Conservation (phyloP, 345 rosid species). For the Camelina sativa region DNA sequence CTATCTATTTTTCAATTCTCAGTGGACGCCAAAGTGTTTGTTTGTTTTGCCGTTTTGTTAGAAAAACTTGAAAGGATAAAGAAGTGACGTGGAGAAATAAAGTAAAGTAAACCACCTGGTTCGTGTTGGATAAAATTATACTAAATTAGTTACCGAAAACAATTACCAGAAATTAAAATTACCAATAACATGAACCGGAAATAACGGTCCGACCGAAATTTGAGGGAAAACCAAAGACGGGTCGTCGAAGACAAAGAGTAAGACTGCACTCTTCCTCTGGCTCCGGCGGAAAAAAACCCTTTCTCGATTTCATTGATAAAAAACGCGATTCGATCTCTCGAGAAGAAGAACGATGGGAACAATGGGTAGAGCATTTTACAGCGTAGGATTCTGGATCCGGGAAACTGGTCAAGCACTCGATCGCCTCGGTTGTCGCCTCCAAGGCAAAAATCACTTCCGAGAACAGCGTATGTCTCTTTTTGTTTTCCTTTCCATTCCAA, state of each 20-base stretch:
- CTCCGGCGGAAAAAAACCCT: conserved; percentile 31
- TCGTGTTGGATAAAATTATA: background rate
- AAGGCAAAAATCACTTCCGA: conserved; percentile 72
- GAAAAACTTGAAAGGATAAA: background rate
- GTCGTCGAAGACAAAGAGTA: background rate
- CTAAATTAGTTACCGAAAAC: background rate
- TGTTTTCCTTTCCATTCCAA: background rate
- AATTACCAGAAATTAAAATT: background rate
- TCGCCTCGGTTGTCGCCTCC: conserved; percentile 95
- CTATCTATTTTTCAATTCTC: conserved; percentile 1
- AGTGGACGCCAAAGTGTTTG: background rate
- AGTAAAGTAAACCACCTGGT: background rate
- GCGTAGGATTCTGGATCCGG: conserved; percentile 94
- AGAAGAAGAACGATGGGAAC: conserved; percentile 64
- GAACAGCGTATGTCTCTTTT: conserved; percentile 50
- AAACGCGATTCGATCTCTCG: conserved; percentile 4
- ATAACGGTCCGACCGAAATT: conserved; percentile 33
- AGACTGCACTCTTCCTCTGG: conserved; percentile 19
- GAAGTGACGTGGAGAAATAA: conserved; percentile 13
- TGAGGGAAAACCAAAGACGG: conserved; percentile 27
- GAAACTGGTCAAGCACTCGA: conserved; percentile 96
- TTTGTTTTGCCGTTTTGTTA: conserved; percentile 8
- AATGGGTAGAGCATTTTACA: conserved; percentile 75
- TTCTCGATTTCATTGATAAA: conserved; percentile 32
- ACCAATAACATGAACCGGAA: conserved; percentile 26